Conservation (phyloP, 768 basidiomycete genomes). For the Boletus bicolor region DNA sequence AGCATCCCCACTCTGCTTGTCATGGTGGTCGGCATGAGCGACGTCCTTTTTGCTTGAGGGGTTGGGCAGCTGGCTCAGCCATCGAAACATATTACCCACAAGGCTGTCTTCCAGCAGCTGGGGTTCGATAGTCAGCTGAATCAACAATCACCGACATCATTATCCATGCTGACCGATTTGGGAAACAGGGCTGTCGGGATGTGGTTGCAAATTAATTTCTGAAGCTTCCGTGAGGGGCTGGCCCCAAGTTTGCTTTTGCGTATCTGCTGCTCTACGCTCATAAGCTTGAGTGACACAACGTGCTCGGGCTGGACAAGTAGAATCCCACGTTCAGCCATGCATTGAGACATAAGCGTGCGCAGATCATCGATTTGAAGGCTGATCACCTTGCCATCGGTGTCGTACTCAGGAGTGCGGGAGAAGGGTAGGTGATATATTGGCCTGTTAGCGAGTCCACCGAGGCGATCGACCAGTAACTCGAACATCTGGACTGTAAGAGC, state of each 20-base stretch:
- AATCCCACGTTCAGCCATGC: slow-evolving; percentile 36
- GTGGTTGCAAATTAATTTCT: neutral
- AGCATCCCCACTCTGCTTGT: neutral
- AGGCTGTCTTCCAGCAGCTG: neutral
- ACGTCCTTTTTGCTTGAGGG: too few relatives aligned
- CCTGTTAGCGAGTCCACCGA: slow-evolving; percentile 42
- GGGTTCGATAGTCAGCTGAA: neutral
- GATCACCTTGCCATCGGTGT: neutral
- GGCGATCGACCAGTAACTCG: slow-evolving; percentile 36
- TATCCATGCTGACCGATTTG: neutral
- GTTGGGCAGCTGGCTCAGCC: neutral
- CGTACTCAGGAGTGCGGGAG: slow-evolving; percentile 34
- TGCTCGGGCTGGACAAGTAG: slow-evolving; percentile 50
- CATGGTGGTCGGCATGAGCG: rapidly evolving
- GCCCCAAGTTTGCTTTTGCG: neutral
- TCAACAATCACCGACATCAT: neutral
- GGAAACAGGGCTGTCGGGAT: neutral
- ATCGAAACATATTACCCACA: neutral
- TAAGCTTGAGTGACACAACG: slow-evolving; percentile 45
- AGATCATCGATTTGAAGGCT: slow-evolving; percentile 19
- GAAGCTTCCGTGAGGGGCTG: slow-evolving; percentile 12
- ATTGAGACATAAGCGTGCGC: slow-evolving; percentile 33
- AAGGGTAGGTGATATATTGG: slow-evolving; percentile 48
- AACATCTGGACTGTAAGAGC: slow-evolving; percentile 43
- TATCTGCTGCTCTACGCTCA: slow-evolving; percentile 36